Evolutionary conservation across 345 rosid species (phyloP).

Genomic region (Lenwebbia sp.): DNA sequence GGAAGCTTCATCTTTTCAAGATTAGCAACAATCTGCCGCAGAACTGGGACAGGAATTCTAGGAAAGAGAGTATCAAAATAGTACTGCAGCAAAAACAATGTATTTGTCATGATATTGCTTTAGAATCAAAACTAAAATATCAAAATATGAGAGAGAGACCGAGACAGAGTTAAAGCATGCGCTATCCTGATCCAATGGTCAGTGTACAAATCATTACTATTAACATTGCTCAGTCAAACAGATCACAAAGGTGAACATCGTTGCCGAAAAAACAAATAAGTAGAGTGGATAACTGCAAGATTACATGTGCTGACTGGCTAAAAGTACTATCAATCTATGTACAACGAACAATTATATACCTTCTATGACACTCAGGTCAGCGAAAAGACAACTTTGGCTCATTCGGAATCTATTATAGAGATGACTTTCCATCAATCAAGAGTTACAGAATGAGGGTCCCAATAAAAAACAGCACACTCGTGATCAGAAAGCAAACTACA

Average conservation of each 20-base stretch:
- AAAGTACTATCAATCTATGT: background rate
- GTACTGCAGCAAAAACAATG: slow-evolving; percentile 42
- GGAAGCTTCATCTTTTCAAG: slow-evolving; percentile 94
- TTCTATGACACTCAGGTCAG: background rate
- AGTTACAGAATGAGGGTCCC: background rate
- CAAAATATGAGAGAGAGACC: background rate
- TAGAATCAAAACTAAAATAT: background rate
- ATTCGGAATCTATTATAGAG: background rate
- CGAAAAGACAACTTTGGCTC: background rate
- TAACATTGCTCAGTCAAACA: background rate
- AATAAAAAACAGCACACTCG: background rate
- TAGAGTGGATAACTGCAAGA: background rate
- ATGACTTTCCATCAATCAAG: background rate
- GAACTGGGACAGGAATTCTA: slow-evolving; percentile 88
- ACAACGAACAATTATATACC: background rate
- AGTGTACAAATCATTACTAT: background rate
- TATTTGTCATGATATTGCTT: background rate
- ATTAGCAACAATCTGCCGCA: slow-evolving; percentile 69
- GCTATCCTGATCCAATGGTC: background rate
- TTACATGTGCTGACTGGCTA: background rate
- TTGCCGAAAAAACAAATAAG: background rate
- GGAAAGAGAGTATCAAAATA: slow-evolving; percentile 97
- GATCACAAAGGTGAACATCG: background rate
- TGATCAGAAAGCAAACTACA: background rate
- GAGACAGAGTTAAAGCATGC: background rate